Evolutionary conservation across 345 rosid genomes (phyloP).

Genomic region (Citrus inodora): DNA sequence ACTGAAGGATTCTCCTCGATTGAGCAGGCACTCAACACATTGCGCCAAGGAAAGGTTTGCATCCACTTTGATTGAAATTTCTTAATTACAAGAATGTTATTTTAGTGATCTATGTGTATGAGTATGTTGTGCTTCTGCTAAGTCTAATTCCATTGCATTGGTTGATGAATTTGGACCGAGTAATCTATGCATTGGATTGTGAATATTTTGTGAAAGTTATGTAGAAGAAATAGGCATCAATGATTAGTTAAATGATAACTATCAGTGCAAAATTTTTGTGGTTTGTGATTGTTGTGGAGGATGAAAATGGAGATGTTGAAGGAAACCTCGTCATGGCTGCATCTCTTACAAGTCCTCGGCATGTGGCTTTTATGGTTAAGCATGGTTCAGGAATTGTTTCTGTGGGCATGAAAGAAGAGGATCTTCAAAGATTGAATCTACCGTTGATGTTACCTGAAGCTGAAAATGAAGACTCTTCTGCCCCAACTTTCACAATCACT

Average conservation of each 20-base stretch:
- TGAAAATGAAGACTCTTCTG: slow-evolving; percentile 73
- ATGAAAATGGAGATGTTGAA: slow-evolving; percentile 70
- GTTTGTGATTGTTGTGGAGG: slow-evolving; percentile 91
- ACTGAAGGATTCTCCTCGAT: slow-evolving; percentile 66
- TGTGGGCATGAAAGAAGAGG: slow-evolving; percentile 74
- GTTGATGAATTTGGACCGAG: neutral
- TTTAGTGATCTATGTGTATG: neutral
- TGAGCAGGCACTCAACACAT: slow-evolving; percentile 52
- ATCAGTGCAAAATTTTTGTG: slow-evolving; percentile 26
- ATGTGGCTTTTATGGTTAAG: slow-evolving; percentile 61
- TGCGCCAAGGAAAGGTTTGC: slow-evolving; percentile 71
- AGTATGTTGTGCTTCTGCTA: neutral
- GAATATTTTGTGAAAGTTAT: neutral
- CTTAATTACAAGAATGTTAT: neutral
- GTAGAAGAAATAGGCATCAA: neutral
- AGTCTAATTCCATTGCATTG: neutral
- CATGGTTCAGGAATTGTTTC: slow-evolving; percentile 84
- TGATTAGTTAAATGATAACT: slow-evolving; percentile 11
- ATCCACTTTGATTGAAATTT: neutral
- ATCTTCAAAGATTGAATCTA: slow-evolving; percentile 72
- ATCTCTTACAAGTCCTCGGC: slow-evolving; percentile 41
- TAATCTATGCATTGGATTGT: neutral
- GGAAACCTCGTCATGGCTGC: slow-evolving; percentile 86
- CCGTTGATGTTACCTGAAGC: slow-evolving; percentile 78
- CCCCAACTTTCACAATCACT: slow-evolving; percentile 82